phyloP scores from a whole-genome alignment of 2,329 filamentous ascomycete genomes.

The Rutstroemia sp. region DNA sequence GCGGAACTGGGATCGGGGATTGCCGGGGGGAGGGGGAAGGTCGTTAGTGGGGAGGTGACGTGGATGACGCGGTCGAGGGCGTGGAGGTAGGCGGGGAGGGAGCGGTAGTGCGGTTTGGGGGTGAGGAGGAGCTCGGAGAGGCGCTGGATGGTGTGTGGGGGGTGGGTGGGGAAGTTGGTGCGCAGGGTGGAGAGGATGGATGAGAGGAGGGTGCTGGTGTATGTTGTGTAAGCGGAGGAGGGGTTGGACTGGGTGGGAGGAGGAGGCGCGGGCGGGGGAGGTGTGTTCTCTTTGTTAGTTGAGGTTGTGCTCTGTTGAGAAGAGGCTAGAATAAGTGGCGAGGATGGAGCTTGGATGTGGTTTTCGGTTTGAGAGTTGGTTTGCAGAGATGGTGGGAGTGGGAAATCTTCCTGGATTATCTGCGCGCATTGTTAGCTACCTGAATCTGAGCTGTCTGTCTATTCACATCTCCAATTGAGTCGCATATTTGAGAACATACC shows the following conservation, averaged over 20 bases:
- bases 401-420: conserved; percentile 72
- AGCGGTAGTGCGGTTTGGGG: conserved; percentile 73
- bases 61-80: conserved; percentile 86
- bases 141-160: conserved; percentile 89
- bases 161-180: conserved; percentile 61
- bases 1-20: conserved; percentile 51
- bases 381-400: conserved; percentile 40
- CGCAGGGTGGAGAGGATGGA: conserved; percentile 55
- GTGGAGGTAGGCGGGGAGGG: conserved; percentile 76
- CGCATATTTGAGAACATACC: conserved; percentile 11
- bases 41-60: conserved; percentile 73
- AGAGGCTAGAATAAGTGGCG: conserved; percentile 41
- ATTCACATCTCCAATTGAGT: not conserved
- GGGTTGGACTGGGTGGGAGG: conserved; percentile 17
- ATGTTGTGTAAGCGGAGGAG: conserved; percentile 29
- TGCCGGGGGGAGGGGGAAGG: conserved; percentile 74
- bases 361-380: conserved; percentile 44
- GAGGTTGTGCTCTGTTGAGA: conserved; percentile 36
- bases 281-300: conserved; percentile 62
- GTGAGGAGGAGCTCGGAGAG: conserved; percentile 77
- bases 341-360: conserved; percentile 39
- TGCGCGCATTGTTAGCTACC: conserved; percentile 30
- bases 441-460: not conserved
- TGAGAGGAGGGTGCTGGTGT: conserved; percentile 53
- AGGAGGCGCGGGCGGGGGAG: conserved; percentile 32